Evolutionary conservation across 805 yeast species (phyloP).

Genomic region (Barnettozyma populi): DNA sequence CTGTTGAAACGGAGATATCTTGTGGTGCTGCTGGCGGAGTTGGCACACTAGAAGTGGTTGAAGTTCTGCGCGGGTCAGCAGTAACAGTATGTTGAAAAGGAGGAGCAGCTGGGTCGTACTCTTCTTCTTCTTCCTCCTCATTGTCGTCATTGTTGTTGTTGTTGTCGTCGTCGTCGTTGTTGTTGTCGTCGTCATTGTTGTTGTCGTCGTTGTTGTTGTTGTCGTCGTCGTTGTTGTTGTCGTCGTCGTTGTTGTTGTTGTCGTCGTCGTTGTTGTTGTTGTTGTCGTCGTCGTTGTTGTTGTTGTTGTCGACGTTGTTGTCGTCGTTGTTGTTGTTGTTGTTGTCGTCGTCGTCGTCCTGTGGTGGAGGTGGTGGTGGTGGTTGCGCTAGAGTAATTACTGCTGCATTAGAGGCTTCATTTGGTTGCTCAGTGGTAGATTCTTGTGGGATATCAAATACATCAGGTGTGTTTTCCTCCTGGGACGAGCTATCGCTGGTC

Average conservation of each 20-base stretch:
- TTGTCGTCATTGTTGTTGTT: too few species aligned
- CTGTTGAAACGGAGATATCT: neutral
- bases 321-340: too few species aligned
- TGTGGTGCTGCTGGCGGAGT: neutral
- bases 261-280: too few species aligned
- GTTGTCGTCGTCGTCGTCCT: neutral
- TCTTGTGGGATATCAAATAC: constrained; percentile 2
- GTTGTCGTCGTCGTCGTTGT: too few species aligned
- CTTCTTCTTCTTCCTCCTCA: too few species aligned
- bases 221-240: too few species aligned
- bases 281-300: too few species aligned
- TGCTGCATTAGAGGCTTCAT: neutral
- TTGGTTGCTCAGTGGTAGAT: neutral
- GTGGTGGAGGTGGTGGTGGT: neutral
- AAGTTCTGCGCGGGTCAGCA: neutral
- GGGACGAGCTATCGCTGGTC: neutral
- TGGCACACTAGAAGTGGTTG: neutral
- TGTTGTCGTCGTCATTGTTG: too few species aligned
- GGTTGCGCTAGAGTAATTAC: neutral
- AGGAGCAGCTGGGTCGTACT: constrained; percentile 13
- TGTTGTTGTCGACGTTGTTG: too few species aligned
- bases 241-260: too few species aligned
- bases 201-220: too few species aligned
- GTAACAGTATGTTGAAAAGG: neutral
- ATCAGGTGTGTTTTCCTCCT: constrained; percentile 1